A percentile compares a stretch with the other conserved stretches of the same genome.
phyloP scores from a whole-genome alignment of 129 eudicot genomes.

The Silybum marianum region DNA sequence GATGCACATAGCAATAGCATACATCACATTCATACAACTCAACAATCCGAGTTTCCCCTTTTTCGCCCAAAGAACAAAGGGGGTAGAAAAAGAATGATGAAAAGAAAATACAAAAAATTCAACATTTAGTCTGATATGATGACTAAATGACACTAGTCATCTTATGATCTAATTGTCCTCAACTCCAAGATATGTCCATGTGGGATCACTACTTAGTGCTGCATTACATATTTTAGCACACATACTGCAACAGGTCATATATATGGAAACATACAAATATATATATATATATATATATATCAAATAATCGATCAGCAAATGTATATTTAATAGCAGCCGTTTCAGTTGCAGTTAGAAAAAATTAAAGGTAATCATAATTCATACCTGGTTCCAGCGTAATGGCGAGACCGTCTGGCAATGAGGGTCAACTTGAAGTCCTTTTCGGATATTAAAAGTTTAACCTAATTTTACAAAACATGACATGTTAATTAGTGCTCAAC shows the following conservation, averaged over 20 bases:
- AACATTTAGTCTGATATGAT: slow-evolving; percentile 12
- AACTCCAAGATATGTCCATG: slow-evolving; percentile 8
- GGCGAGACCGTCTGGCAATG: slow-evolving; percentile 95
- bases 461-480: slow-evolving; percentile 43
- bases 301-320: slow-evolving; percentile 2
- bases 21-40: not conserved
- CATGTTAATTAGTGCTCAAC: slow-evolving; percentile 17
- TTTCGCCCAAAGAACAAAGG: not conserved
- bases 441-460: slow-evolving; percentile 59
- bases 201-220: not conserved
- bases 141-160: slow-evolving; percentile 2
- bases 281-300: slow-evolving; percentile 2
- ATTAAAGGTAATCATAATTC: slow-evolving; percentile 26
- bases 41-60: not conserved
- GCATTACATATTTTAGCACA: not conserved
- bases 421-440: slow-evolving; percentile 66
- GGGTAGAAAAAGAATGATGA: not conserved
- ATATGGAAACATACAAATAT: not conserved
- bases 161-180: not conserved
- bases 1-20: slow-evolving; percentile 1
- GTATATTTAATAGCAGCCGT: slow-evolving; percentile 14
- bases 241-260: not conserved
- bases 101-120: not conserved
- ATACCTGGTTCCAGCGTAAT: slow-evolving; percentile 99
- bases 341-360: slow-evolving; percentile 7